Conservation (phyloP, 2,329 filamentous ascomycete genomes). For the Hirsutella thompsonii region DNA sequence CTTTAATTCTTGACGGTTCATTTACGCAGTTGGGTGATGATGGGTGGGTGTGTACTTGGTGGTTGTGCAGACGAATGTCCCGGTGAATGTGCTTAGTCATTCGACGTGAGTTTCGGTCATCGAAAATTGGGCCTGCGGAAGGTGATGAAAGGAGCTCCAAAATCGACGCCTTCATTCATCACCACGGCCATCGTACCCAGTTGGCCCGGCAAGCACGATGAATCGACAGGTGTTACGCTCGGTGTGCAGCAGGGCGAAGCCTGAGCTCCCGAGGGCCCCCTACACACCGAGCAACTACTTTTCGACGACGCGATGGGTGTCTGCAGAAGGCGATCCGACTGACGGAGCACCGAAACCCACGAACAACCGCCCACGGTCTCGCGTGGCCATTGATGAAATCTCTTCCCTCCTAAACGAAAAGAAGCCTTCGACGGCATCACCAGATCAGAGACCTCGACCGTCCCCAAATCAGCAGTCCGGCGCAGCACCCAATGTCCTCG, state of each 20-base stretch:
- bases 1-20: too few relatives aligned
- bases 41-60: too few relatives aligned
- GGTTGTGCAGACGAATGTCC: too few relatives aligned
- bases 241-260: conserved; percentile 20
- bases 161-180: too few relatives aligned
- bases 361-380: conserved; percentile 17
- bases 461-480: neutral
- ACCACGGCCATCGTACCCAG: too few relatives aligned
- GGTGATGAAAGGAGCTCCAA: too few relatives aligned
- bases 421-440: conserved; percentile 1
- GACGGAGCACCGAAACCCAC: conserved; percentile 7
- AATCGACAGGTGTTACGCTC: conserved; percentile 25
- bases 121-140: too few relatives aligned
- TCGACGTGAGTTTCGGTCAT: too few relatives aligned
- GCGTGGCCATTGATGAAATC: conserved; percentile 21
- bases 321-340: conserved; percentile 13
- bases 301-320: conserved; percentile 23
- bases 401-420: conserved; percentile 15
- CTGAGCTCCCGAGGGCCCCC: conserved; percentile 18
- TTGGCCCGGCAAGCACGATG: conserved; percentile 15
- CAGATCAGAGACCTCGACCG: neutral
- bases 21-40: too few relatives aligned
- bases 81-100: too few relatives aligned
- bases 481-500: conserved; percentile 21
- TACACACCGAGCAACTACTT: conserved; percentile 19